Percentiles rank a stretch among this genome's conserved stretches.
Evolutionary conservation across 78 protist species (phyloP).

Genomic region (Monosiga brevicollis): DNA sequence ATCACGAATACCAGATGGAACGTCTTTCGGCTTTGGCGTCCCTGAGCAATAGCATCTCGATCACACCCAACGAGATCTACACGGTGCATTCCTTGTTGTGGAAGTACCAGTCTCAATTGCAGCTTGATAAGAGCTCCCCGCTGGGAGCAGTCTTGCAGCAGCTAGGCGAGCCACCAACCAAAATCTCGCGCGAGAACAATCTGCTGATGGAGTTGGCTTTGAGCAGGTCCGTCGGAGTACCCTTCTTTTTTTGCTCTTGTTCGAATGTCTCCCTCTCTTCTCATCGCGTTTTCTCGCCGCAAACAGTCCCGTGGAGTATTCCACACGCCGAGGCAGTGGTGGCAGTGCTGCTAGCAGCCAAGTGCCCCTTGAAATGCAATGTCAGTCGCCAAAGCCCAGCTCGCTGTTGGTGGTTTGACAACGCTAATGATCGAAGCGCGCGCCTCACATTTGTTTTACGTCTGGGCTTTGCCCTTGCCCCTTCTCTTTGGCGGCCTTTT

Average conservation of each 20-base stretch:
- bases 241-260: conserved; percentile 1
- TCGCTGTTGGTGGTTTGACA: no score
- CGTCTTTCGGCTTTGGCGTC: conserved; percentile 15
- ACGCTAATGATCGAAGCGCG: no score
- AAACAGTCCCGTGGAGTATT: no score
- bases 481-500: no score
- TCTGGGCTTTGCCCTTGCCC: no score
- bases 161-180: conserved; percentile 44
- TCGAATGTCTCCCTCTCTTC: neutral
- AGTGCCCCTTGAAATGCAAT: no score
- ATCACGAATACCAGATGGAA: conserved; percentile 30
- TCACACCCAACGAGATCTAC: conserved; percentile 61
- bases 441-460: no score
- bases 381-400: no score
- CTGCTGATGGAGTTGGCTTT: conserved; percentile 41
- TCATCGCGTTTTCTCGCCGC: no score
- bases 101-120: neutral
- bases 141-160: conserved; percentile 25
- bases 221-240: neutral
- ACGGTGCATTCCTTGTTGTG: conserved; percentile 18
- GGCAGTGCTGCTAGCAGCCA: neutral
- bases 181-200: conserved; percentile 44
- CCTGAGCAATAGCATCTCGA: conserved; percentile 18
- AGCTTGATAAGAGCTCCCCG: neutral
- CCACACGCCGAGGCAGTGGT: no score